phyloP scores from a whole-genome alignment of 345 rosid genomes.

The Trapa incisa region DNA sequence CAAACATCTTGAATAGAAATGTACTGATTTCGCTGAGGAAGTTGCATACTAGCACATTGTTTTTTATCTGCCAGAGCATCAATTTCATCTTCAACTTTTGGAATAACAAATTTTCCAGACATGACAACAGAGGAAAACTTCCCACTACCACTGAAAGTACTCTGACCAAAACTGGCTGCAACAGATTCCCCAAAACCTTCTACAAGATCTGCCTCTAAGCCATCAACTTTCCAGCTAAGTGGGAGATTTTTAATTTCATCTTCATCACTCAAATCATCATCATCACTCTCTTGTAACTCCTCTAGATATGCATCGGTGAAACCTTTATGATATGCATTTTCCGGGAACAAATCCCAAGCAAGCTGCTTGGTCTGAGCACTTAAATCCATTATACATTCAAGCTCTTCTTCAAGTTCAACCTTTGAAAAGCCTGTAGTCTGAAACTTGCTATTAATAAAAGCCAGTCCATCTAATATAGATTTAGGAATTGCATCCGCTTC shows the following conservation, averaged over 20 bases:
- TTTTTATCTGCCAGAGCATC: conserved; percentile 15
- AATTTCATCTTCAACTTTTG: conserved; percentile 14
- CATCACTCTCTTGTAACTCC: conserved; percentile 56
- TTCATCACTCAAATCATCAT: conserved; percentile 12
- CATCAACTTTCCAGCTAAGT: conserved; percentile 13
- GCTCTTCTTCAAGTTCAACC: conserved; percentile 50
- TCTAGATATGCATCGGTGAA: conserved; percentile 66
- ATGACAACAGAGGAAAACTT: conserved; percentile 13
- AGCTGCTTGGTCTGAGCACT: conserved; percentile 68
- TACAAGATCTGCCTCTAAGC: conserved; percentile 21
- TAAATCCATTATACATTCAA: conserved; percentile 50
- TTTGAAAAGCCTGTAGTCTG: conserved; percentile 18
- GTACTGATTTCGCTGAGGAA: conserved; percentile 29
- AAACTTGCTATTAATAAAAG: conserved; percentile 38
- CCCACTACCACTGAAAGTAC: conserved; percentile 9
- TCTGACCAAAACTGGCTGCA: conserved; percentile 10
- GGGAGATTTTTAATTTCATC: conserved; percentile 9
- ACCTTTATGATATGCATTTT: conserved; percentile 40
- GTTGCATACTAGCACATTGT: conserved; percentile 15
- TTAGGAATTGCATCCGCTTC: conserved; percentile 52
- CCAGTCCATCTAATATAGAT: conserved; percentile 48
- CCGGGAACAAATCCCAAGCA: conserved; percentile 48
- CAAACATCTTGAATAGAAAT: conserved; percentile 62
- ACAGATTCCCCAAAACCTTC: conserved; percentile 53
- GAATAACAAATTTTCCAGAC: background rate